Evolutionary conservation across 2,329 filamentous ascomycete genomes (phyloP).

Genomic region (Aureobasidium zeae): DNA sequence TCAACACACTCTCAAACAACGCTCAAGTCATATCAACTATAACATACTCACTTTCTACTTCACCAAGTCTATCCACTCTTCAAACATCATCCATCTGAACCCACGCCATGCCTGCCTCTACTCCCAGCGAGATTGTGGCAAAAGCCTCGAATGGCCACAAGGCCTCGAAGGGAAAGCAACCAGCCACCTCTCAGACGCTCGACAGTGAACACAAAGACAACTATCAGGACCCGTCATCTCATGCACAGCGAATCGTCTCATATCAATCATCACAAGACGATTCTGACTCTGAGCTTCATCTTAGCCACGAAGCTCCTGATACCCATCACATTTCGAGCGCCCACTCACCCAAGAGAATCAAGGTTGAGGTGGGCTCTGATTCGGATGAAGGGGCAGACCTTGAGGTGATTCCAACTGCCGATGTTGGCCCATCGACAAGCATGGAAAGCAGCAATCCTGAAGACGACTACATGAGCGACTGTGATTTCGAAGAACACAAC

Average conservation of each 20-base stretch:
- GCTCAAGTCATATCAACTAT: no score
- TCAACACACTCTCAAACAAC: no score
- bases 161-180: not conserved
- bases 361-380: no score
- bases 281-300: no score
- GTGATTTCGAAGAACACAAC: not conserved
- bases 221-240: not conserved
- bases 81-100: no score
- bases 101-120: not conserved
- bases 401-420: not conserved
- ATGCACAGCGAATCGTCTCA: not conserved
- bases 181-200: not conserved
- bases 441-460: not conserved
- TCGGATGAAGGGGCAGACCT: not conserved
- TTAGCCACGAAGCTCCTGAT: no score
- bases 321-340: no score
- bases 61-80: no score
- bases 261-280: not conserved
- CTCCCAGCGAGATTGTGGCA: not conserved
- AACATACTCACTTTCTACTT: no score
- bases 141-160: not conserved
- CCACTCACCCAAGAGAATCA: no score
- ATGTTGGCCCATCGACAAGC: not conserved
- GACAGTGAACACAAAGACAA: not conserved
- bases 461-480: slow-evolving; percentile 3